These are phyloP conservation scores for Carpinus fangiana DNA, from an alignment of 306 rosid genomes.

Conservation along the genomic window DNA sequence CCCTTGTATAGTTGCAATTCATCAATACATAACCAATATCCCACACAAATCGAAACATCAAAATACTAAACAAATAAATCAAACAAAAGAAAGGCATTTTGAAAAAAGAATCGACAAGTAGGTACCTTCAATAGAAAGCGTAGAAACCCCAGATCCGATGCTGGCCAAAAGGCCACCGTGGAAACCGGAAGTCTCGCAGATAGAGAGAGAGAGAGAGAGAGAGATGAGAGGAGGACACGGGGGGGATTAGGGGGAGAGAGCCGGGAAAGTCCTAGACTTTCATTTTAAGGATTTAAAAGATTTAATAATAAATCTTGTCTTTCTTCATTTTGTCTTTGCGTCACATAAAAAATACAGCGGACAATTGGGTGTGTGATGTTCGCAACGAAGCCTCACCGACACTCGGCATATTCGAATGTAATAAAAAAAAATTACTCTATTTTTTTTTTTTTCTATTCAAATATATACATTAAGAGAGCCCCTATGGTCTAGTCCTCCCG, in stretches of 20 bases:
- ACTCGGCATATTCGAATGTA: too few species aligned
- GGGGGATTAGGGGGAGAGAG: slow-evolving; percentile 24
- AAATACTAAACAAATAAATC: background rate
- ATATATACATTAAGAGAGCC: too few species aligned
- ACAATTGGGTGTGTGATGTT: background rate
- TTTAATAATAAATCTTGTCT: slow-evolving; percentile 1
- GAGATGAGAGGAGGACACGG: slow-evolving; percentile 27
- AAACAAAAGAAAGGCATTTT: background rate
- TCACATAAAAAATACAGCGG: too few species aligned
- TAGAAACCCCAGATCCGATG: slow-evolving; percentile 75
- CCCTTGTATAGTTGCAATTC: background rate
- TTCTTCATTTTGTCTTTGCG: background rate
- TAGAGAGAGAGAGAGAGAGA: background rate
- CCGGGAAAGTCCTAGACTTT: slow-evolving; percentile 39
- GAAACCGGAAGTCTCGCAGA: slow-evolving; percentile 16
- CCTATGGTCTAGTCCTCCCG: too few species aligned
- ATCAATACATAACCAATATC: slow-evolving; percentile 18
- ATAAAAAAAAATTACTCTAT: too few species aligned
- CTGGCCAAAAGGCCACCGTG: slow-evolving; percentile 25
- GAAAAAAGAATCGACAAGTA: slow-evolving; percentile 15
- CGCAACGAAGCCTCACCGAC: background rate
- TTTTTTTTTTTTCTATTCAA: too few species aligned
- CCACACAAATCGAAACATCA: slow-evolving; percentile 19
- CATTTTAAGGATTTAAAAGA: background rate
- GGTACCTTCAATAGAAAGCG: slow-evolving; percentile 47